Percentiles rank a stretch among this genome's conserved stretches.
phyloP scores from a whole-genome alignment of 345 rosid species.

The Lumnitzera racemosa region DNA sequence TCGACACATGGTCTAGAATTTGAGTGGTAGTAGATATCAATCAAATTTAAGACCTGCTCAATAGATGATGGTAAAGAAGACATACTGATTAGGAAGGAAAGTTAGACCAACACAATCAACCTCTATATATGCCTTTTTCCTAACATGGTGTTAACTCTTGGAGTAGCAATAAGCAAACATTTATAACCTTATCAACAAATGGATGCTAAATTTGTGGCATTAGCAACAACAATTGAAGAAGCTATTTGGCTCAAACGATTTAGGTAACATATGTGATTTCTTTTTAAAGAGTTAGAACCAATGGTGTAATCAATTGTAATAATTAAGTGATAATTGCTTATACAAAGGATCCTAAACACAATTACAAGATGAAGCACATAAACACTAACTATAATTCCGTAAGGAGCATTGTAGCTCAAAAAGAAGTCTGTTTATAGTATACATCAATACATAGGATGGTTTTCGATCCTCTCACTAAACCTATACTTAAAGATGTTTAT shows the following conservation, averaged over 20 bases:
- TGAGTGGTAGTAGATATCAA: no score
- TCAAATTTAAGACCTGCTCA: no score
- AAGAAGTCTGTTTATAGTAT: not conserved
- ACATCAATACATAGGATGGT: not conserved
- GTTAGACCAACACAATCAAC: no score
- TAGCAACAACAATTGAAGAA: not conserved
- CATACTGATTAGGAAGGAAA: no score
- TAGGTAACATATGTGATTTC: not conserved
- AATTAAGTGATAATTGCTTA: not conserved
- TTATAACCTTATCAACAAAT: not conserved
- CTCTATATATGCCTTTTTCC: not conserved
- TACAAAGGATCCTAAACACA: not conserved
- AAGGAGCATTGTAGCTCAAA: not conserved
- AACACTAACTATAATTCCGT: not conserved
- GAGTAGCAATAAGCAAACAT: conserved; percentile 5
- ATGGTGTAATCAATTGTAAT: not conserved
- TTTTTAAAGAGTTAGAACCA: not conserved
- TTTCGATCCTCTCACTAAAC: not conserved
- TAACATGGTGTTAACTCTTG: not conserved
- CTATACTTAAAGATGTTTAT: not conserved
- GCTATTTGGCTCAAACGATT: not conserved
- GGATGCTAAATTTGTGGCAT: conserved; percentile 1
- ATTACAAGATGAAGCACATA: not conserved
- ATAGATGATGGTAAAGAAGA: no score
- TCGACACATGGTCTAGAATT: no score